These are phyloP conservation scores for Novymonas esmeraldas DNA, from an alignment of 208 protist genomes.

Conservation along the genomic window DNA sequence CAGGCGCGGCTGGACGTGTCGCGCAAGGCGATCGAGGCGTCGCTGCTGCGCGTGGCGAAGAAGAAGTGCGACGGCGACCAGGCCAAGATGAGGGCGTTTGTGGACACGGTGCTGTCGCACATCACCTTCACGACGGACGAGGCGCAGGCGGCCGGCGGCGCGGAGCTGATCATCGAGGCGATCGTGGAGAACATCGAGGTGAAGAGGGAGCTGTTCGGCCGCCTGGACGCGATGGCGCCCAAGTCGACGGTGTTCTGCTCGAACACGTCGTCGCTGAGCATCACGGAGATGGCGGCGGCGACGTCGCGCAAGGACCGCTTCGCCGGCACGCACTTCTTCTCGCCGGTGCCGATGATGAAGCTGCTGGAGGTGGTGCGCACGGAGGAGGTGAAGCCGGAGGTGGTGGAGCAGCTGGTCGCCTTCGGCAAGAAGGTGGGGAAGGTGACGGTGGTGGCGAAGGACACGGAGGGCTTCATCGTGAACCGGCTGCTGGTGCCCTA, in stretches of 20 bases:
- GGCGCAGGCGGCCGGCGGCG: slow-evolving; percentile 28
- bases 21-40: slow-evolving; percentile 52
- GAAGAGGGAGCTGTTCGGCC: slow-evolving; percentile 61
- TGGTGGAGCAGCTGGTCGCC: slow-evolving; percentile 48
- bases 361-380: slow-evolving; percentile 88
- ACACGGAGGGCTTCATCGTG: slow-evolving; percentile 91
- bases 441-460: slow-evolving; percentile 61
- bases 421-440: slow-evolving; percentile 72
- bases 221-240: slow-evolving; percentile 54
- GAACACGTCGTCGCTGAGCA: slow-evolving; percentile 85
- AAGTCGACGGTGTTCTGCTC: slow-evolving; percentile 81
- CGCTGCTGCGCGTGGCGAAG: slow-evolving; percentile 56
- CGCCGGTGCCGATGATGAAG: slow-evolving; percentile 91
- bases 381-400: slow-evolving; percentile 49
- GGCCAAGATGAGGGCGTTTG: slow-evolving; percentile 44
- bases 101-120: slow-evolving; percentile 37
- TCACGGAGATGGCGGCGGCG: slow-evolving; percentile 61
- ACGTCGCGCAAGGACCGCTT: slow-evolving; percentile 71
- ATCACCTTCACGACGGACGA: slow-evolving; percentile 75
- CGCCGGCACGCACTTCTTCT: slow-evolving; percentile 91
- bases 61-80: slow-evolving; percentile 61
- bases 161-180: slow-evolving; percentile 72
- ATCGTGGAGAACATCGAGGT: slow-evolving; percentile 66
- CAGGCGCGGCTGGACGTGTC: slow-evolving; percentile 53
- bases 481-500: slow-evolving; percentile 91